Percentiles rank a stretch among this genome's conserved stretches.
phyloP scores from a whole-genome alignment of 2,329 filamentous ascomycete species.

The Colletotrichum noveboracense region DNA sequence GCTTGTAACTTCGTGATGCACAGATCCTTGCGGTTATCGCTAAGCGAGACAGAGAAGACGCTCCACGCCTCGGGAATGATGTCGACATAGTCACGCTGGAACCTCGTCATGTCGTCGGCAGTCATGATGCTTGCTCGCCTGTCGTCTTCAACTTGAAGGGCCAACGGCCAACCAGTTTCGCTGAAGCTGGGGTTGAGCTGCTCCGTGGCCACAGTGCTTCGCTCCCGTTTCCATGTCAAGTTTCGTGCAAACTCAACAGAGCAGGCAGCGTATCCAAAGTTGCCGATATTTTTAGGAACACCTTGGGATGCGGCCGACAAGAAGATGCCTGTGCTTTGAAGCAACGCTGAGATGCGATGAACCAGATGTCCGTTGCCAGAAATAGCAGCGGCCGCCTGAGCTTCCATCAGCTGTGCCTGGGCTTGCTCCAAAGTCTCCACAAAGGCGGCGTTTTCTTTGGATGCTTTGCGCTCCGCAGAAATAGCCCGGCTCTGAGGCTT shows the following conservation, averaged over 20 bases:
- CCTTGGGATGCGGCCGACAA: constrained; percentile 64
- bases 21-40: constrained; percentile 82
- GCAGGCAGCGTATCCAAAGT: constrained; percentile 65
- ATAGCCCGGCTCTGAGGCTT: constrained; percentile 25
- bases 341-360: constrained; percentile 65
- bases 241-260: constrained; percentile 74
- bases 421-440: constrained; percentile 67
- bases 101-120: constrained; percentile 61
- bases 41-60: constrained; percentile 83
- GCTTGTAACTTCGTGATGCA: constrained; percentile 86
- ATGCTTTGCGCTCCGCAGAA: constrained; percentile 31
- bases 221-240: constrained; percentile 70
- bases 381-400: constrained; percentile 62
- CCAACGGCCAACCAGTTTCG: constrained; percentile 40
- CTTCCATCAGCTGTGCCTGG: constrained; percentile 68
- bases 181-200: constrained; percentile 25
- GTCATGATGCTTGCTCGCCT: constrained; percentile 51
- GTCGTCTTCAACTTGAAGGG: constrained; percentile 22
- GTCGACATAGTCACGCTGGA: constrained; percentile 83
- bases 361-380: constrained; percentile 64
- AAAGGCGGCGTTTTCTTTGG: constrained; percentile 42
- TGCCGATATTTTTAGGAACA: constrained; percentile 49
- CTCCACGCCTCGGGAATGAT: constrained; percentile 85
- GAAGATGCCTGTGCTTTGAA: constrained; percentile 70
- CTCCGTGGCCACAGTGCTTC: constrained; percentile 42